Evolutionary conservation across 2,329 filamentous ascomycete species (phyloP), one percentile per base, ranked within the genome.

Genomic region (Lachnellula hyalina): DNA sequence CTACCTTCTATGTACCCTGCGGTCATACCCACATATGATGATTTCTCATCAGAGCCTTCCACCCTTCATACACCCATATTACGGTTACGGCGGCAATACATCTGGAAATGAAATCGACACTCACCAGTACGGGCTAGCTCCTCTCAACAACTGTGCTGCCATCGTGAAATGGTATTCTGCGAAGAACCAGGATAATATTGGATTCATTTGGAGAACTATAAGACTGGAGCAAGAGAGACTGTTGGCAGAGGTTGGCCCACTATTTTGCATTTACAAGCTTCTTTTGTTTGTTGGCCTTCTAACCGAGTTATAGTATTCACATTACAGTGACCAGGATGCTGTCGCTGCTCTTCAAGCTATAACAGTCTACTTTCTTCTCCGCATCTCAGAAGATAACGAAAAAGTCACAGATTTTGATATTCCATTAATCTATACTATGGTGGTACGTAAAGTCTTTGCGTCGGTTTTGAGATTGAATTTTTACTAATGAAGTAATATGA

Each of bases 311-410:
- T 35, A 63, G 61, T 57, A 46, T 35, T 15, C 25, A 2, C 21
- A 19, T 4, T 60, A 55, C 32, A 52, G 36, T 28, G 52, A 52
- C 5, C 5, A 17, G 15, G 49, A 60, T 35, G 17, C 47, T 8
- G 51, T 63, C 7, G 59, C 59, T 49, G 59, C 61, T 21, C 51
- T 61, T 17, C 61, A 63, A 42, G 57, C 59, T 12, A 56, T 62
- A 3, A 49, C 53, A 0, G 28, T 63, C 1, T 63, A 63, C 41
- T 47, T 60, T 14, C 49, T 63, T 19, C 47, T 63, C 12, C 52
- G 57, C 5, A 15, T 62, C 4, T 56, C 54, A 6, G 61, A 63
- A 51, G 42, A 53, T 11, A 49, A 58, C 40, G 49, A 57, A 11
- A 50, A 54, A 6, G 60, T 49, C 3, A 59, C 54, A 2, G 42